Evolutionary conservation across 2,329 filamentous ascomycete genomes (phyloP), one percentile per base, ranked within the genome.

Genomic region (Claviceps spartinae): DNA sequence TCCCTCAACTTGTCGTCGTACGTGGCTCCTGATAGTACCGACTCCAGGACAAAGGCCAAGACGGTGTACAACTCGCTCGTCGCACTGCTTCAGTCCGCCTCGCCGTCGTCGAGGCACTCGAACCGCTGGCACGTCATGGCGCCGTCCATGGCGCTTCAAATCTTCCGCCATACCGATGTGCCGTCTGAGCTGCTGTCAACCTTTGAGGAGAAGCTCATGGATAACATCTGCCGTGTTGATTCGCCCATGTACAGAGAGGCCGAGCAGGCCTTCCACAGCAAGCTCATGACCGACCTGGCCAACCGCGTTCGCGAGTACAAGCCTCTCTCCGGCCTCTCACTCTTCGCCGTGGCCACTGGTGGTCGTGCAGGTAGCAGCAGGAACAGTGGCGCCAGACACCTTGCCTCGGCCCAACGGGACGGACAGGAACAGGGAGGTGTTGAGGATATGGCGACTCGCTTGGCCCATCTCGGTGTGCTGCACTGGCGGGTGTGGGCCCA

Each of bases 401-500:
- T 64, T 48, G 67, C 71, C 52, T 61, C 60, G 20, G 59, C 61
- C 5, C 30, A 60, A 54, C 69, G 69, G 9, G 72, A 74, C 51
- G 65, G 67, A 8, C 71, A 75, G 44, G 76, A 78, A 48, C 76
- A 80, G 48, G 72, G 70, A 44, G 73, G 75, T 37, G 61, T 86
- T 40, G 74, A 76, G 44, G 83, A 88, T 54, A 79, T 95, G 65
- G 81, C 87, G 1, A 84, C 82, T 45, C 81, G 87, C 46, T 75
- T 95, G 49, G 84, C 88, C 5, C 91, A 96, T 62, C 80, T 96
- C 45, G 82, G 86, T 14, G 76, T 93, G 5, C 70, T 97, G 24
- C 89, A 96, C 67, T 96, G 90, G 89, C 79, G 87, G 48, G 85
- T 95, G 3, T 97, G 90, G 88, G 78, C 79, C 1, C 79, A 80